Percentiles rank a stretch among this genome's conserved stretches.
These are phyloP conservation scores for Blumeriella jaapii DNA, from an alignment of 2,329 filamentous ascomycete genomes.

Conservation along the genomic window DNA sequence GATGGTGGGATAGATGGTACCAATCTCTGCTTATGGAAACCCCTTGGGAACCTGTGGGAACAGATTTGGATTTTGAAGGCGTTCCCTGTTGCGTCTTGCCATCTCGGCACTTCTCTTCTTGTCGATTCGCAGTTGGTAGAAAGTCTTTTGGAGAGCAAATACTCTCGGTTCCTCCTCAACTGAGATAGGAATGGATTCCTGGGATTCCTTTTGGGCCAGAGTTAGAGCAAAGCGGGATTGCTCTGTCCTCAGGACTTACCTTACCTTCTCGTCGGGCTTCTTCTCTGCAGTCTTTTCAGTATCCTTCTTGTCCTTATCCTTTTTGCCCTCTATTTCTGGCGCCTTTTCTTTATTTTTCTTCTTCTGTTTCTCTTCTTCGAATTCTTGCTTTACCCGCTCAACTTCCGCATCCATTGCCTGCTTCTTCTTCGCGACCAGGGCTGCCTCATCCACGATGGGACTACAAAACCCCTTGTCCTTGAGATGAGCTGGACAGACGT, in stretches of 20 bases:
- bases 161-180: slow-evolving; percentile 61
- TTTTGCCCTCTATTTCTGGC: slow-evolving; percentile 40
- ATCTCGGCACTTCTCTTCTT: slow-evolving; percentile 67
- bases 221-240: slow-evolving; percentile 7
- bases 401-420: slow-evolving; percentile 55
- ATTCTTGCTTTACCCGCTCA: slow-evolving; percentile 54
- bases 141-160: slow-evolving; percentile 76
- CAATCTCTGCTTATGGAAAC: slow-evolving; percentile 28
- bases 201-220: slow-evolving; percentile 18
- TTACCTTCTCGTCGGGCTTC: slow-evolving; percentile 32
- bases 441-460: slow-evolving; percentile 59
- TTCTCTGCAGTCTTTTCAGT: slow-evolving; percentile 27
- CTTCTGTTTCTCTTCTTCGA: slow-evolving; percentile 66
- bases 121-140: slow-evolving; percentile 76
- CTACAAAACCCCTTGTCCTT: slow-evolving; percentile 73
- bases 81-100: slow-evolving; percentile 70
- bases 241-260: slow-evolving; percentile 15
- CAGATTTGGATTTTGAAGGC: slow-evolving; percentile 62
- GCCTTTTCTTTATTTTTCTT: slow-evolving; percentile 59
- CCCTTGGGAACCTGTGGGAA: slow-evolving; percentile 79
- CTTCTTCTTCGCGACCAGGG: slow-evolving; percentile 46
- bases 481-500: slow-evolving; percentile 72
- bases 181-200: slow-evolving; percentile 8
- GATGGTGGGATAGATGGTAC: not conserved
- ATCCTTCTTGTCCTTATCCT: slow-evolving; percentile 32